These are phyloP conservation scores for Scutellaria baicalensis DNA, from an alignment of 257 asterid genomes.

Conservation along the genomic window DNA sequence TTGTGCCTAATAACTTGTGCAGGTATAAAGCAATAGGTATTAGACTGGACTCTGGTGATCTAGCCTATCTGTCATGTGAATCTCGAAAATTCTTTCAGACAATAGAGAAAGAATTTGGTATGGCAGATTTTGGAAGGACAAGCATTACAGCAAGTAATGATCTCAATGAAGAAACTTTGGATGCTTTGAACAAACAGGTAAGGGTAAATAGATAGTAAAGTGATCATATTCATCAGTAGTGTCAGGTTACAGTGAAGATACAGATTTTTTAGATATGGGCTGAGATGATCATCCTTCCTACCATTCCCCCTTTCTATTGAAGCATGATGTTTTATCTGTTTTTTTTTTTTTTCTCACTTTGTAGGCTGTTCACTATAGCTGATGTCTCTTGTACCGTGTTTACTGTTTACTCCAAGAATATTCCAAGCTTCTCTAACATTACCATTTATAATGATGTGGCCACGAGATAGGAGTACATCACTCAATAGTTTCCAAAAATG, in stretches of 20 bases:
- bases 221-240: background rate
- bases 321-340: background rate
- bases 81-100: conserved; percentile 58
- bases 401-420: background rate
- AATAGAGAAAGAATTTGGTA: conserved; percentile 67
- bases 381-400: background rate
- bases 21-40: conserved; percentile 84
- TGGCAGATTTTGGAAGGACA: conserved; percentile 55
- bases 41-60: conserved; percentile 95
- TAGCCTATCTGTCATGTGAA: conserved; percentile 82
- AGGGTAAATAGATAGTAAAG: conserved; percentile 2
- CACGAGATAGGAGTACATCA: background rate
- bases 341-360: background rate
- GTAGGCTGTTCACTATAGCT: background rate
- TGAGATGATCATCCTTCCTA: background rate
- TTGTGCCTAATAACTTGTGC: conserved; percentile 20
- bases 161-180: conserved; percentile 94
- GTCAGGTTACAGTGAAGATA: background rate
- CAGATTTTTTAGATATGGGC: background rate
- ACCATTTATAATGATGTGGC: background rate
- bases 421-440: background rate
- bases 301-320: background rate
- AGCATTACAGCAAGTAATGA: conserved; percentile 88
- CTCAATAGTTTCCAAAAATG: background rate
- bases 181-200: conserved; percentile 92